Evolutionary conservation across 352 stramenopile genomes (phyloP), one percentile per base, ranked within the genome.

Genomic region (Phytophthora lateralis): DNA sequence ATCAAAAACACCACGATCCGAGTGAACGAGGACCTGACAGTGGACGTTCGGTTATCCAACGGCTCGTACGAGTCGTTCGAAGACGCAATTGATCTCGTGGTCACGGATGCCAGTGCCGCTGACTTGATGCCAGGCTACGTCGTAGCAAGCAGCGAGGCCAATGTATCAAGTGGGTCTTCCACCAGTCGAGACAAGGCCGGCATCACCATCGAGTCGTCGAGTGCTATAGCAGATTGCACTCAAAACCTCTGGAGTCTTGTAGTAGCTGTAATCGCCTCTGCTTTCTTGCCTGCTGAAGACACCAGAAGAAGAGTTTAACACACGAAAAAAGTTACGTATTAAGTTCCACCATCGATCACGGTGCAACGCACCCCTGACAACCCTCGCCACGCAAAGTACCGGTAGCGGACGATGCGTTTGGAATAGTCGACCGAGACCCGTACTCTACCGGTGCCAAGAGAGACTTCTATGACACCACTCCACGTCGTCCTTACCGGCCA

Each of bases 1-100:
- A 50, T 80, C 2, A 30, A 48, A 21, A 69, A 60, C 47, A 73
- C 71, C 3, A 43, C 39, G 0, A 71, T 83, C 65, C 66, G 51
- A 6, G 68, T 83, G 34, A 76, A 73, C 21, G 30, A 68, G 20
- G 59, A 71, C 21, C 38, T 71, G 14, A 59, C 58, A 20, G 64
- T 76, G 35, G 63, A 76, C 14, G 63, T 76, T 21, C 63, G 37
- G 8, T 46, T 76, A 18, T 1, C 59, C 8, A 71, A 76, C 46
- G 63, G 68, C 17, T 62, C 59, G 30, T 76, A 73, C 46, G 46
- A 73, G 15, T 44, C 48, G 17, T 73, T 76, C 15, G 59, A 71
- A 15, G 55, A 73, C 39, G 68, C 59, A 10, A 58, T 73, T 10
- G 58, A 73, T 30, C 38, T 62, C n/a, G 42, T 73, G 9, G 38